These are phyloP conservation scores for Scytalidium sp. DNA, from an alignment of 2,329 filamentous ascomycete genomes.

Conservation along the genomic window DNA sequence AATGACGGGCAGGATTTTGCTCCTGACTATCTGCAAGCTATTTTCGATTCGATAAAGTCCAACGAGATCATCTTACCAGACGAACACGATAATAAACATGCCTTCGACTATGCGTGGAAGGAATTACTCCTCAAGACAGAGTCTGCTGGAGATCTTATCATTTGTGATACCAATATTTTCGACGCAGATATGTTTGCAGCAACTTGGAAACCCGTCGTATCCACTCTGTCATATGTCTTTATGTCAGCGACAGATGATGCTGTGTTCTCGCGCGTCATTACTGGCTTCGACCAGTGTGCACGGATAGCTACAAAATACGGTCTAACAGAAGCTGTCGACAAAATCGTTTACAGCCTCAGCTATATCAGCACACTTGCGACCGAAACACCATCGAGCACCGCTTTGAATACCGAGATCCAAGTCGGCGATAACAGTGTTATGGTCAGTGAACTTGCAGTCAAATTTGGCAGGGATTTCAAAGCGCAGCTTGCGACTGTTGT, in stretches of 20 bases:
- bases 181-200: slow-evolving; percentile 97
- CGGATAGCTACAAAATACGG: slow-evolving; percentile 84
- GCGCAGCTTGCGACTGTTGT: slow-evolving; percentile 92
- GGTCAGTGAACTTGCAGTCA: slow-evolving; percentile 97
- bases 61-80: slow-evolving; percentile 97
- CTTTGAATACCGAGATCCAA: slow-evolving; percentile 93
- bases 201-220: slow-evolving; percentile 92
- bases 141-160: slow-evolving; percentile 66
- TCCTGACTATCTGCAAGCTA: slow-evolving; percentile 76
- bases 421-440: slow-evolving; percentile 90
- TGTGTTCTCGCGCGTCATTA: slow-evolving; percentile 89
- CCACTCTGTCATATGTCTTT: slow-evolving; percentile 95
- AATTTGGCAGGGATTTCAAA: slow-evolving; percentile 89
- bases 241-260: slow-evolving; percentile 97
- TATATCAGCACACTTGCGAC: slow-evolving; percentile 86
- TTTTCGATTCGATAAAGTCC: slow-evolving; percentile 86
- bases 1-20: slow-evolving; percentile 85
- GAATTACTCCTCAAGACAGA: slow-evolving; percentile 85
- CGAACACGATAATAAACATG: slow-evolving; percentile 94
- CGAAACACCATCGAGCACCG: slow-evolving; percentile 73
- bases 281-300: slow-evolving; percentile 94
- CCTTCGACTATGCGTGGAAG: slow-evolving; percentile 97
- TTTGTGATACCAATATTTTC: slow-evolving; percentile 90
- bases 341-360: slow-evolving; percentile 86
- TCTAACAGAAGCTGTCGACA: slow-evolving; percentile 83